Conservation (phyloP, 1,284 basidiomycete species). For the Singerocomus rubriflavus region DNA sequence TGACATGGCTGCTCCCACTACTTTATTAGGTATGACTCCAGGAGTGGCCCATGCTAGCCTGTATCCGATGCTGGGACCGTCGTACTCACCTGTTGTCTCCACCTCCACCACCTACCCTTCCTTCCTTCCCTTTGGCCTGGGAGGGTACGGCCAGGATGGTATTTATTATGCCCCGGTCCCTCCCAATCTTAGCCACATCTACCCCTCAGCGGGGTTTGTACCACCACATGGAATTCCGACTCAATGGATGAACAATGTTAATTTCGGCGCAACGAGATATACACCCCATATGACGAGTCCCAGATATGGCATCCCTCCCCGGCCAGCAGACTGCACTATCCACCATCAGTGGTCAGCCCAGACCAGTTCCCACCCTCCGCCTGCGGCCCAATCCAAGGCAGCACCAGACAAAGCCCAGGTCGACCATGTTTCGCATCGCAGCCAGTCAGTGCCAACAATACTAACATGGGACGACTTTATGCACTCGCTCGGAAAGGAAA, state of each 20-base stretch:
- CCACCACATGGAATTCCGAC: neutral
- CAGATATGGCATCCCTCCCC: too few relatives aligned
- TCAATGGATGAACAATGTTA: neutral
- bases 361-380: too few relatives aligned
- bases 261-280: neutral
- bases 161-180: neutral
- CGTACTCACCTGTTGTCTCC: neutral
- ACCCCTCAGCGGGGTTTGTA: neutral
- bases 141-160: neutral
- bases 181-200: neutral
- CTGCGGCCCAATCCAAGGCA: too few relatives aligned
- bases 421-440: too few relatives aligned
- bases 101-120: neutral
- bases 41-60: neutral
- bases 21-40: too few relatives aligned
- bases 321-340: too few relatives aligned
- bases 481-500: too few relatives aligned
- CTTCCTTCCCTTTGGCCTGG: neutral
- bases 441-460: too few relatives aligned
- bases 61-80: neutral
- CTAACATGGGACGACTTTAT: too few relatives aligned
- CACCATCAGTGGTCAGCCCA: too few relatives aligned
- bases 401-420: too few relatives aligned
- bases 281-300: too few relatives aligned
- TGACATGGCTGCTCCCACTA: neutral